phyloP scores from a whole-genome alignment of 805 yeast species.

The Metschnikowia bowlesiae region DNA sequence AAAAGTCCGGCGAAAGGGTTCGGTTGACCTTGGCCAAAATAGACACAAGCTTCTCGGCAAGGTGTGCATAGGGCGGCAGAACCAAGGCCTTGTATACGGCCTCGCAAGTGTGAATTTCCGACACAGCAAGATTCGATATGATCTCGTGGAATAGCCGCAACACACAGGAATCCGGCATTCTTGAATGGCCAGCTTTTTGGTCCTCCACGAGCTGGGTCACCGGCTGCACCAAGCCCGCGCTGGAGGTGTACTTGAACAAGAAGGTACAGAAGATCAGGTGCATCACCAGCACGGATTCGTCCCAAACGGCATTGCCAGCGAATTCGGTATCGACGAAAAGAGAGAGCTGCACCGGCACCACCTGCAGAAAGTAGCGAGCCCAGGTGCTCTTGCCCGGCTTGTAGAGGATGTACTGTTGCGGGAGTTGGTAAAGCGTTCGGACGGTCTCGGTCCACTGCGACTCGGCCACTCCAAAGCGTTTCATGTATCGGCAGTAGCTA shows the following conservation, averaged over 20 bases:
- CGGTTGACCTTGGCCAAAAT: slow-evolving; percentile 49
- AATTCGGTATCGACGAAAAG: slow-evolving; percentile 1
- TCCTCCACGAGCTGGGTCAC: not conserved
- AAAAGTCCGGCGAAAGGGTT: slow-evolving; percentile 49
- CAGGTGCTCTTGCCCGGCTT: slow-evolving; percentile 28
- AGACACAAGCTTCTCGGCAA: slow-evolving; percentile 42
- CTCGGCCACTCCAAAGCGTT: not conserved
- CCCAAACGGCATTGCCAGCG: not conserved
- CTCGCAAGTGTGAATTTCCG: slow-evolving; percentile 43
- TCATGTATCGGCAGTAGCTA: slow-evolving; percentile 13
- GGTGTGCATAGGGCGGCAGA: slow-evolving; percentile 26
- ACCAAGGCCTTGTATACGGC: slow-evolving; percentile 42
- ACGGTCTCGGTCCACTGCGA: slow-evolving; percentile 24
- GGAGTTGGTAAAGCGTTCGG: slow-evolving; percentile 21
- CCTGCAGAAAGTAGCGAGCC: slow-evolving; percentile 24
- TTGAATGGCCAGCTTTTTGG: not conserved
- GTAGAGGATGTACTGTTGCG: slow-evolving; percentile 19
- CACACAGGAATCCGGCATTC: slow-evolving; percentile 4
- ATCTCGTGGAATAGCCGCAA: slow-evolving; percentile 22
- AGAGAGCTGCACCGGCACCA: slow-evolving; percentile 15
- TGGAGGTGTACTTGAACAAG: slow-evolving; percentile 4
- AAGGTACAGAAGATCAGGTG: slow-evolving; percentile 6
- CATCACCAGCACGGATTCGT: slow-evolving; percentile 1
- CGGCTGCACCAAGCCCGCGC: not conserved
- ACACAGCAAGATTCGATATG: slow-evolving; percentile 28